phyloP scores from a whole-genome alignment of 1,284 basidiomycete species.

The Pseudozyma pruni region DNA sequence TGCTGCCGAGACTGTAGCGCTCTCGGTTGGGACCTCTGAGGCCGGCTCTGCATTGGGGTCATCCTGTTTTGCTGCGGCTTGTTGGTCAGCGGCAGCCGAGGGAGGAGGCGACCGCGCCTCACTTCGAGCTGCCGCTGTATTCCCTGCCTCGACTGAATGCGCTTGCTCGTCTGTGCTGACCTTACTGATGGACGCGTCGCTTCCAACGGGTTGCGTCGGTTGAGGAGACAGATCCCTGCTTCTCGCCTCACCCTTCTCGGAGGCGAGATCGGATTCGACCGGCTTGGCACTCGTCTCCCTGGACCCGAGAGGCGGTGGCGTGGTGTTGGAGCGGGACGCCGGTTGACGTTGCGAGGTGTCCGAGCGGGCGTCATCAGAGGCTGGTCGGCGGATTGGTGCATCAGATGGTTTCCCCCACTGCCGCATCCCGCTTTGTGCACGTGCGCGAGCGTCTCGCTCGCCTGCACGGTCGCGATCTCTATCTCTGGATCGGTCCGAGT shows the following conservation, averaged over 20 bases:
- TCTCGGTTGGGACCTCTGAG: too few relatives aligned
- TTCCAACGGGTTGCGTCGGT: constrained; percentile 4
- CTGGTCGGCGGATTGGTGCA: constrained; percentile 16
- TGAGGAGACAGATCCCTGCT: constrained; percentile 36
- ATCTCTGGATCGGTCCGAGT: constrained; percentile 40
- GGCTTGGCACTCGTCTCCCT: constrained; percentile 14
- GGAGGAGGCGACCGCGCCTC: background rate
- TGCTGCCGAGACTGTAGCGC: too few relatives aligned
- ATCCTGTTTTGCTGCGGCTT: too few relatives aligned
- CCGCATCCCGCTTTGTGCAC: constrained; percentile 31
- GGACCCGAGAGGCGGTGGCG: constrained; percentile 26
- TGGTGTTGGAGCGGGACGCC: constrained; percentile 22
- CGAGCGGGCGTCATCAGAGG: constrained; percentile 31
- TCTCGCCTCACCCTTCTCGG: constrained; percentile 25
- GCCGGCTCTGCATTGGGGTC: too few relatives aligned
- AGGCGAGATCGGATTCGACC: constrained; percentile 19
- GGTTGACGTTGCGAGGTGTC: constrained; percentile 30
- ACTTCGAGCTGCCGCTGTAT: background rate
- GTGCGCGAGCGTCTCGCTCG: constrained; percentile 27
- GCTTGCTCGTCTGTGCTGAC: background rate
- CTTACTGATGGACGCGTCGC: background rate
- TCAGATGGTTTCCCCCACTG: constrained; percentile 42
- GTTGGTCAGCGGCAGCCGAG: background rate
- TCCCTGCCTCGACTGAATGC: too few relatives aligned
- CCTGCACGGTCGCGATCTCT: constrained; percentile 29